Evolutionary conservation across 164 flowering plant species (phyloP), one percentile per base, ranked within the genome.

Genomic region (Chloranthus sessilifolius): DNA sequence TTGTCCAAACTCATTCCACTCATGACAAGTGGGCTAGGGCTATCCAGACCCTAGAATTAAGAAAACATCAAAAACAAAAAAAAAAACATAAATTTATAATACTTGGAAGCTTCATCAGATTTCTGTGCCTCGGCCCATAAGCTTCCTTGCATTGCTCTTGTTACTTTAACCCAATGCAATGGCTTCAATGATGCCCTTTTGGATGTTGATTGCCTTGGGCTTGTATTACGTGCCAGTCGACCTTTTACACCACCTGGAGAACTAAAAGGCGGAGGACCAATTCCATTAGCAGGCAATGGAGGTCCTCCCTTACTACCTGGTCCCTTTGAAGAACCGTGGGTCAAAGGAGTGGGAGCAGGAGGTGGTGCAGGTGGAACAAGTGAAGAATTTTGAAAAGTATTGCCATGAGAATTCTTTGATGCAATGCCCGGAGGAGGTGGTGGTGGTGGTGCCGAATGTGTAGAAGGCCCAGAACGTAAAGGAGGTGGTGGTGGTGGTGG

Each of bases 111-210:
- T 59, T 88, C 92, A 57, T 77, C 87, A 53, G 74, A 55, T 58
- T 75, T 91, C 58, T 83, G 90, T 55, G 88, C 53, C 62, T 88
- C 96, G 28, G 82, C 98, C 98, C 98, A 92, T 50, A 92, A 66
- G 62, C 94, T 92, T 60, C 96, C 98, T 53, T 78, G 79, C 56
- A 78, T 82, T 47, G 95, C 96, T 68, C 82, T 80, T 23, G 87
- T 69, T 53, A 92, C 55, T 67, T 92, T 92, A 49, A 85, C 70
- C 98, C 98, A 92, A 53, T 92, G 95, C 60, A 77, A 66, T 37
- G 98, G 95, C 73, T 85, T 92, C 58, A 92, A 52, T 33, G 56
- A 53, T 36, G 62, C 17, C 47, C 52, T 82, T 75, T 58, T 80
- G 66, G 61, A 16, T 17, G 45, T 22, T 17, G 49, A 56, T 61